Conservation (phyloP, 2,329 filamentous ascomycete genomes). For the Pseudopyrenochaeta lycopersici region DNA sequence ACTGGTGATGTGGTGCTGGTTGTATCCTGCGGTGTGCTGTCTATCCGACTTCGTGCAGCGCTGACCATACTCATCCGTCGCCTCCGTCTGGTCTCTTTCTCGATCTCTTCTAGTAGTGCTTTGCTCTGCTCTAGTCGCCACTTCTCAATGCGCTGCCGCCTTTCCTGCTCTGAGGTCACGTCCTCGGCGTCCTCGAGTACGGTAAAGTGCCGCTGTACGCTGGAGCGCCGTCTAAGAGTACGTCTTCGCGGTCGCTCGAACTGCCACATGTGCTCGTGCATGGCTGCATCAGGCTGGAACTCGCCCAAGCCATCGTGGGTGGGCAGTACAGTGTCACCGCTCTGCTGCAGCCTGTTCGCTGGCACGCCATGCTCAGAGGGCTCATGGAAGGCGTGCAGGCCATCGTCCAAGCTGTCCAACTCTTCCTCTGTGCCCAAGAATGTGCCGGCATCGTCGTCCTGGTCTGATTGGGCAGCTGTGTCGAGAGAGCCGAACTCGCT, state of each 20-base stretch:
- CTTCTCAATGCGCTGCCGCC: conserved; percentile 83
- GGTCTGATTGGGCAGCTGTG: conserved; percentile 68
- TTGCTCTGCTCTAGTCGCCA: conserved; percentile 94
- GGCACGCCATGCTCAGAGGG: conserved; percentile 54
- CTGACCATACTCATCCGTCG: conserved; percentile 70
- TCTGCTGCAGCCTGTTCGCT: conserved; percentile 61
- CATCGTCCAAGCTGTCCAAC: conserved; percentile 91
- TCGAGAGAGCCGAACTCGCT: conserved; percentile 85
- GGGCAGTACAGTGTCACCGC: conserved; percentile 77
- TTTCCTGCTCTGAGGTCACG: conserved; percentile 72
- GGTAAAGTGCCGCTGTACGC: conserved; percentile 66
- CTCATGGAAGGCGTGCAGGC: conserved; percentile 86
- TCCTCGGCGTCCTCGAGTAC: conserved; percentile 61
- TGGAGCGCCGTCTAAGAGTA: conserved; percentile 62
- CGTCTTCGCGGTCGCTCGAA: conserved; percentile 76
- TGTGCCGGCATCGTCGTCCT: conserved; percentile 51
- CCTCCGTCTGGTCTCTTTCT: conserved; percentile 77
- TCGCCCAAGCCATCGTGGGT: conserved; percentile 91
- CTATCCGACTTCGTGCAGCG: conserved; percentile 45
- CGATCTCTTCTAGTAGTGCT: conserved; percentile 85
- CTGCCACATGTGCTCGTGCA: conserved; percentile 87
- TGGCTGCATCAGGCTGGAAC: conserved; percentile 72
- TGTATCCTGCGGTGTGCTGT: conserved; percentile 23
- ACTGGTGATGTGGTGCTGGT: conserved; percentile 15
- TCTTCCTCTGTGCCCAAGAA: conserved; percentile 66